These are phyloP conservation scores for Ceratobasidium sp. DNA, from an alignment of 1,284 basidiomycete species.

Conservation along the genomic window DNA sequence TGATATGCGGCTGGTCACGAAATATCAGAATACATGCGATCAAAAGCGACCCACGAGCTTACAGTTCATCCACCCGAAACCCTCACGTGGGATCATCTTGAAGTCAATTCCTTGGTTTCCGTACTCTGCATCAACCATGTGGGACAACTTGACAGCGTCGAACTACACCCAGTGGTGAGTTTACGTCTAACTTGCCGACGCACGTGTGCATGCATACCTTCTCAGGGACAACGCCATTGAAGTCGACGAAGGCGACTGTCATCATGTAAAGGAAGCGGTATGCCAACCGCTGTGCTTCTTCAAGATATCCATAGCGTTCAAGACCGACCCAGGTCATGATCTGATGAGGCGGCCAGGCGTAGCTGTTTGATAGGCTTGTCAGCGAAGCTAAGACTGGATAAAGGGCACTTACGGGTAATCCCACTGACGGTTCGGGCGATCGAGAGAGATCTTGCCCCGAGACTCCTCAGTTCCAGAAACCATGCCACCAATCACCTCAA, in stretches of 20 bases:
- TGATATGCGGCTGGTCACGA: slow-evolving; percentile 79
- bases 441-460: slow-evolving; percentile 91
- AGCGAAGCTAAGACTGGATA: slow-evolving; percentile 55
- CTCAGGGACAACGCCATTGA: slow-evolving; percentile 96
- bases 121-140: slow-evolving; percentile 97
- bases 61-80: slow-evolving; percentile 98
- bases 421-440: slow-evolving; percentile 99
- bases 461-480: slow-evolving; percentile 97
- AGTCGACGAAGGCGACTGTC: slow-evolving; percentile 91
- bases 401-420: slow-evolving; percentile 75
- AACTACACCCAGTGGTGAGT: slow-evolving; percentile 59
- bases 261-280: slow-evolving; percentile 99
- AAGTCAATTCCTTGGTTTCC: slow-evolving; percentile 99
- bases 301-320: slow-evolving; percentile 93
- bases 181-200: slow-evolving; percentile 13
- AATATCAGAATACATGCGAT: neutral
- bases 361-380: slow-evolving; percentile 39
- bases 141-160: slow-evolving; percentile 93
- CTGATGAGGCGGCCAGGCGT: slow-evolving; percentile 92
- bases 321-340: slow-evolving; percentile 98
- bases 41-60: slow-evolving; percentile 44
- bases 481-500: slow-evolving; percentile 95
- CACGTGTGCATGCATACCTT: slow-evolving; percentile 61
- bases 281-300: slow-evolving; percentile 90
- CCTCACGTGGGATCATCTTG: slow-evolving; percentile 93